These are phyloP conservation scores for Termitomyces sp. DNA, from an alignment of 1,284 basidiomycete genomes.

Conservation along the genomic window DNA sequence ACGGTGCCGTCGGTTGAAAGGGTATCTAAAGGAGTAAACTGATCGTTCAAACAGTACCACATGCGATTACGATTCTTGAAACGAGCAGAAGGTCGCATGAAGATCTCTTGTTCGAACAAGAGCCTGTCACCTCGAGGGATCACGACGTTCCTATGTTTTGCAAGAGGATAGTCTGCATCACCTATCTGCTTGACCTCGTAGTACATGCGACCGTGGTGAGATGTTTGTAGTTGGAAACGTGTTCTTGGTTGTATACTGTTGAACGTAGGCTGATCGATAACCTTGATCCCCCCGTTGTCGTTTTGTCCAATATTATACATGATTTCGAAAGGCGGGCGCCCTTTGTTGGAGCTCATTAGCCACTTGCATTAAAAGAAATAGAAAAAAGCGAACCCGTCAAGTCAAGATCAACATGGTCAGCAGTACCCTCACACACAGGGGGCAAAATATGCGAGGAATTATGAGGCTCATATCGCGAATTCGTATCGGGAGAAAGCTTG, in stretches of 20 bases:
- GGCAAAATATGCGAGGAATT: conserved; percentile 69
- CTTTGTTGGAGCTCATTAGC: conserved; percentile 32
- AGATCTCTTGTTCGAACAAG: conserved; percentile 81
- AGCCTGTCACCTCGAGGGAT: conserved; percentile 62
- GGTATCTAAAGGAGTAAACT: conserved; percentile 50
- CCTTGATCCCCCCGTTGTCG: conserved; percentile 54
- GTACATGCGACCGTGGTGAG: conserved; percentile 74
- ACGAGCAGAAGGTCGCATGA: conserved; percentile 68
- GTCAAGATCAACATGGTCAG: conserved; percentile 76
- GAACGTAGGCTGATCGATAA: conserved; percentile 71
- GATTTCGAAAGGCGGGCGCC: conserved; percentile 82
- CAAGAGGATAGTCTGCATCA: conserved; percentile 81
- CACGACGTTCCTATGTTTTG: conserved; percentile 52
- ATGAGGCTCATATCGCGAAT: conserved; percentile 49
- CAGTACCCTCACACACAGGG: conserved; percentile 77
- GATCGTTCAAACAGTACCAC: conserved; percentile 74
- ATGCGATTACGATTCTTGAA: conserved; percentile 68
- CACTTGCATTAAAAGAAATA: background rate
- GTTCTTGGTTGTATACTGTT: conserved; percentile 82
- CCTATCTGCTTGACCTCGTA: conserved; percentile 88
- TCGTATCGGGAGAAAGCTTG: conserved; percentile 51
- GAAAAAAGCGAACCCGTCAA: conserved; percentile 54
- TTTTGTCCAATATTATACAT: conserved; percentile 73
- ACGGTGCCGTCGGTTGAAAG: conserved; percentile 58
- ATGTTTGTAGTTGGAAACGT: conserved; percentile 80